A percentile compares a stretch with the other conserved stretches of the same genome.
Evolutionary conservation across 2,329 filamentous ascomycete species (phyloP).

Genomic region (Alternaria postmessia): DNA sequence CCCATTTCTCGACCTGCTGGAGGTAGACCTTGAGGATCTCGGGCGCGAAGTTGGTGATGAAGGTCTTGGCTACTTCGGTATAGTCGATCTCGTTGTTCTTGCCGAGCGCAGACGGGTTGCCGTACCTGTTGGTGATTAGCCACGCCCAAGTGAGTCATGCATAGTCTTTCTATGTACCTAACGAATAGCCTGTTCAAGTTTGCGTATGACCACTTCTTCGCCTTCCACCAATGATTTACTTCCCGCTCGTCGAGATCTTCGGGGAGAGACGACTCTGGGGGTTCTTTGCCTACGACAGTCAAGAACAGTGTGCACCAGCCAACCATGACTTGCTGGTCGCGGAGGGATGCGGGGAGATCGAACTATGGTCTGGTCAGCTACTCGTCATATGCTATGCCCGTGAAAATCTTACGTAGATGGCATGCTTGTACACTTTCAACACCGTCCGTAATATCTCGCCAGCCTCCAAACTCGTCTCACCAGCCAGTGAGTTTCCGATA

Average conservation of each 20-base stretch:
- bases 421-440: constrained; percentile 97
- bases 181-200: constrained; percentile 97
- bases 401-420: constrained; percentile 78
- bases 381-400: constrained; percentile 15
- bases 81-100: constrained; percentile 80
- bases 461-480: constrained; percentile 91
- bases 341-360: constrained; percentile 80
- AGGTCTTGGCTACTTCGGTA: constrained; percentile 84
- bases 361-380: constrained; percentile 65
- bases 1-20: constrained; percentile 96
- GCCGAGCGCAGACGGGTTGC: constrained; percentile 79
- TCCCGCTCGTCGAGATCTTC: constrained; percentile 87
- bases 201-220: constrained; percentile 99
- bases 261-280: constrained; percentile 78
- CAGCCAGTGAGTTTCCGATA: constrained; percentile 87
- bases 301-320: constrained; percentile 97
- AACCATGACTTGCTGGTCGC: constrained; percentile 83
- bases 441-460: constrained; percentile 96
- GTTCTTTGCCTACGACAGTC: constrained; percentile 83
- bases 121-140: constrained; percentile 70
- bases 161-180: constrained; percentile 63
- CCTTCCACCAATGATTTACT: constrained; percentile 98
- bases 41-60: constrained; percentile 89
- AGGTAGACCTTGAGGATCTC: constrained; percentile 97
- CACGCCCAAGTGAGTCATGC: constrained; percentile 29